Conservation (phyloP, 306 rosid genomes). For the Alnus glutinosa region DNA sequence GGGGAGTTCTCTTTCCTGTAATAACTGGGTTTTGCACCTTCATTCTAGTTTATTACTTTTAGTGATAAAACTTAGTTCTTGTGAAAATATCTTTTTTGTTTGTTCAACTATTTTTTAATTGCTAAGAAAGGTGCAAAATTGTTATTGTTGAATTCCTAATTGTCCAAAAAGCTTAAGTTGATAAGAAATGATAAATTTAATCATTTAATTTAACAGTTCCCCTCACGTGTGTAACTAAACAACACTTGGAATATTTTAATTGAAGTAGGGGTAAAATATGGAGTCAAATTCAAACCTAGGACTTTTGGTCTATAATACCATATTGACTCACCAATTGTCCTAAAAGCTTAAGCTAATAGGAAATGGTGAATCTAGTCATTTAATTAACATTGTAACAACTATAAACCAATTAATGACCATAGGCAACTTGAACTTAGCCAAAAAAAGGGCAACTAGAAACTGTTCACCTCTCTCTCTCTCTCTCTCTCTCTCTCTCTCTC, state of each 20-base stretch:
- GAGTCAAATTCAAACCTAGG: too few relatives aligned
- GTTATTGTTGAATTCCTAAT: neutral
- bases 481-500: neutral
- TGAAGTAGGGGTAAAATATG: too few relatives aligned
- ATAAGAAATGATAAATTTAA: too few relatives aligned
- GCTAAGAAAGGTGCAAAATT: neutral
- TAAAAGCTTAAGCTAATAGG: too few relatives aligned
- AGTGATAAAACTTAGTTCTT: neutral
- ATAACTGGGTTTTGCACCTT: neutral
- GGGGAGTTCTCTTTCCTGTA: neutral
- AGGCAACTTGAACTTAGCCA: neutral
- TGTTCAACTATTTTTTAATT: neutral
- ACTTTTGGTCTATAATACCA: too few relatives aligned
- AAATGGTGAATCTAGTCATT: too few relatives aligned
- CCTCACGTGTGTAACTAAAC: too few relatives aligned
- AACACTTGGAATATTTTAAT: too few relatives aligned
- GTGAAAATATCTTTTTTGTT: neutral
- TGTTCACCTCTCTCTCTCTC: neutral
- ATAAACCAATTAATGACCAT: neutral
- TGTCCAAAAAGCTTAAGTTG: too few relatives aligned
- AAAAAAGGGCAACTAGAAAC: neutral
- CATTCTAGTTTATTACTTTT: neutral
- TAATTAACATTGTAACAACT: neutral
- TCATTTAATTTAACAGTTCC: too few relatives aligned
- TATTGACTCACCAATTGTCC: too few relatives aligned